These are phyloP conservation scores for Pseudonitzschia multiseries DNA, from an alignment of 108 stramenopile species.

Conservation along the genomic window DNA sequence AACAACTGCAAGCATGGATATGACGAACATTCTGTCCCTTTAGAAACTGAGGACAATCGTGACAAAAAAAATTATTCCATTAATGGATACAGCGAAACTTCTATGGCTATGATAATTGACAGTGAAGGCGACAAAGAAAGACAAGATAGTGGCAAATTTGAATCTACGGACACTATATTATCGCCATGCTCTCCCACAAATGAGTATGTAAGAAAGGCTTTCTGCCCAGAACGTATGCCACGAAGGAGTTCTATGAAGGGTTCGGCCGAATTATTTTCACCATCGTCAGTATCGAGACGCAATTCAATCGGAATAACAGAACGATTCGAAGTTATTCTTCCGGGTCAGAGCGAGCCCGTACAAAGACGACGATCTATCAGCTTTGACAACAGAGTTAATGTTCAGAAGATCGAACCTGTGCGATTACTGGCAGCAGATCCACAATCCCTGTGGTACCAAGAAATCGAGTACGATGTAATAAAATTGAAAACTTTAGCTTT, in stretches of 20 bases:
- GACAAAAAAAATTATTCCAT: background rate
- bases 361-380: constrained; percentile 25
- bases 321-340: constrained; percentile 8
- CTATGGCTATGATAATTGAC: background rate
- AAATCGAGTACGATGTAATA: constrained; percentile 23
- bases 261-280: background rate
- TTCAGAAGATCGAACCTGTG: constrained; percentile 18
- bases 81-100: background rate
- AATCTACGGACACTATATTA: background rate
- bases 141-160: background rate
- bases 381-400: constrained; percentile 20
- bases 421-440: background rate
- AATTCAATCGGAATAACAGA: background rate
- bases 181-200: too few species aligned
- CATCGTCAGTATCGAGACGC: constrained; percentile 3
- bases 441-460: constrained; percentile 28
- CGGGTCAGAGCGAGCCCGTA: background rate
- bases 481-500: constrained; percentile 20
- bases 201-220: constrained; percentile 12
- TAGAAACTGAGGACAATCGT: background rate
- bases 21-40: background rate
- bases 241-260: constrained; percentile 29
- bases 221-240: background rate
- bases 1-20: constrained; percentile 2
- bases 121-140: background rate